Evolutionary conservation across 371 early-diverging fungal species (phyloP).

Genomic region (Zopfochytrium polystomum): DNA sequence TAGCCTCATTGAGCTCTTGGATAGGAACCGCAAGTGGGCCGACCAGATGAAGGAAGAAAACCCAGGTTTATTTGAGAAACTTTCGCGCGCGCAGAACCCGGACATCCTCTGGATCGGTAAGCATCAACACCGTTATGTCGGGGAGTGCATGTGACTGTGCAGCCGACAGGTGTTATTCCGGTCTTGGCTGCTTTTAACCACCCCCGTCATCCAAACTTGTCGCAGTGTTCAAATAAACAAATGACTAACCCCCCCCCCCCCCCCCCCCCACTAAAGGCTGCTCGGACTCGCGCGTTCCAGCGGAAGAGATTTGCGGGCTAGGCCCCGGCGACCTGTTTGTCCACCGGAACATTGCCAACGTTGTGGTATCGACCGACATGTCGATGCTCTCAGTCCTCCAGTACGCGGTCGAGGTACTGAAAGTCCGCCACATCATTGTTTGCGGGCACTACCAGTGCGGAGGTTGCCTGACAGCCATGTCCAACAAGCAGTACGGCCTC

Average conservation of each 20-base stretch:
- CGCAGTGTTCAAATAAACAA: not conserved
- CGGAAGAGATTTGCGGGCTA: constrained; percentile 47
- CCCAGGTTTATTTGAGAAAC: constrained; percentile 57
- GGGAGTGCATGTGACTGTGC: not conserved
- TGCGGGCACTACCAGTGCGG: constrained; percentile 91
- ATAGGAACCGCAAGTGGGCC: too few relatives aligned
- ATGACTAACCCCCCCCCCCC: too few relatives aligned
- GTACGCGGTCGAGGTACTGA: constrained; percentile 86
- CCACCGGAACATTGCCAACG: constrained; percentile 94
- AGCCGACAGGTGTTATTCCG: not conserved
- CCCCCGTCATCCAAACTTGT: not conserved
- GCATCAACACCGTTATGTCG: not conserved
- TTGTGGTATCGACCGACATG: constrained; percentile 66
- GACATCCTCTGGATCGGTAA: constrained; percentile 88
- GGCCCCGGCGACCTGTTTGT: constrained; percentile 89
- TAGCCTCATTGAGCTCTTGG: too few relatives aligned
- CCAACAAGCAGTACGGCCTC: constrained; percentile 60
- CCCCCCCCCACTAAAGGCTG: constrained; percentile 50
- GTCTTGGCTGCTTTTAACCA: not conserved
- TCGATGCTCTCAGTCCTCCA: constrained; percentile 83
- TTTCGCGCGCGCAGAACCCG: constrained; percentile 74
- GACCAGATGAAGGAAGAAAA: constrained; percentile 40
- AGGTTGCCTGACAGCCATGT: constrained; percentile 69
- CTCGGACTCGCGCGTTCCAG: constrained; percentile 86
- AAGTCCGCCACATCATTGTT: constrained; percentile 88